Evolutionary conservation across 768 basidiomycete genomes (phyloP).

Genomic region (Boletus coccyginus): DNA sequence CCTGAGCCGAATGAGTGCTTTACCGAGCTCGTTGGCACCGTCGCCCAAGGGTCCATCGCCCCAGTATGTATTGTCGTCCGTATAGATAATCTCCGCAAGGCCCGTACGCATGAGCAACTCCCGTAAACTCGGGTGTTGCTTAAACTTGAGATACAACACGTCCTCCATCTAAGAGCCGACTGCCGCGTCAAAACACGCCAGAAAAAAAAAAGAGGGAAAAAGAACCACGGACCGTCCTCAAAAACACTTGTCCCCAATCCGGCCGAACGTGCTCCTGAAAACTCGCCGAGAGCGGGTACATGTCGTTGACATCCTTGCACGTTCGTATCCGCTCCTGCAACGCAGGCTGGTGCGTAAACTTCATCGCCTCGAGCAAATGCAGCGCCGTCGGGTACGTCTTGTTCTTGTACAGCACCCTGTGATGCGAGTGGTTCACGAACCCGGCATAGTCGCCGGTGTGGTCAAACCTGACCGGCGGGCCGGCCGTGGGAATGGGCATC

Average conservation of each 20-base stretch:
- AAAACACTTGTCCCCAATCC: conserved; percentile 57
- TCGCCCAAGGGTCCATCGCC: conserved; percentile 51
- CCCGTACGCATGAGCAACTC: conserved; percentile 53
- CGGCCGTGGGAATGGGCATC: conserved; percentile 19
- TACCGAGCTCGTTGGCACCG: conserved; percentile 65
- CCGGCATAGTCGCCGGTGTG: conserved; percentile 40
- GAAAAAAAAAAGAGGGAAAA: background rate
- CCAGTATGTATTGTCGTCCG: conserved; percentile 65
- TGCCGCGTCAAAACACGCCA: background rate
- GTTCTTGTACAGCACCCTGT: conserved; percentile 55
- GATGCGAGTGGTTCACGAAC: conserved; percentile 67
- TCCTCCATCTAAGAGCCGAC: conserved; percentile 51
- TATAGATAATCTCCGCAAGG: conserved; percentile 48
- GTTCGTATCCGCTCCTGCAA: conserved; percentile 57
- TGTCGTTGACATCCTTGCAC: conserved; percentile 38
- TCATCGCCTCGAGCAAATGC: conserved; percentile 76
- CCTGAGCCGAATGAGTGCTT: conserved; percentile 54
- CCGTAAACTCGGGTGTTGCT: conserved; percentile 63
- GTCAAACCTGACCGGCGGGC: conserved; percentile 39
- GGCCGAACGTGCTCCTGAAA: conserved; percentile 38
- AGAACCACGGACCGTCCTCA: conserved; percentile 44
- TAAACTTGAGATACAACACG: conserved; percentile 65
- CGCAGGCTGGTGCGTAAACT: conserved; percentile 53
- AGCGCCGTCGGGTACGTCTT: conserved; percentile 63
- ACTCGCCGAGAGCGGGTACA: conserved; percentile 34